Percentiles rank a stretch among this genome's conserved stretches.
Evolutionary conservation across 768 basidiomycete genomes (phyloP).

Genomic region (Termitomyces sp.): DNA sequence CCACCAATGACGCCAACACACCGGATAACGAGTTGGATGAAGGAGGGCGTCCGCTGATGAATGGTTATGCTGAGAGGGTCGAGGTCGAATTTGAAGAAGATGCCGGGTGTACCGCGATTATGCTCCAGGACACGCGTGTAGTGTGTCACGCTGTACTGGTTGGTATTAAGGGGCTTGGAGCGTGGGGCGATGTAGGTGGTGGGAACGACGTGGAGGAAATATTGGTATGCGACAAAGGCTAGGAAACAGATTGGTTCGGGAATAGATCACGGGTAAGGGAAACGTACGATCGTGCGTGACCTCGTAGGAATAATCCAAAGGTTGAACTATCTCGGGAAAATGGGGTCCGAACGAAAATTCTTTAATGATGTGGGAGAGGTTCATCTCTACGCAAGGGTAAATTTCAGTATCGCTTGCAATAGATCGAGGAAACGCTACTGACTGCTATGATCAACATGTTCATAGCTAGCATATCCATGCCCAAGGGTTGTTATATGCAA

Average conservation of each 20-base stretch:
- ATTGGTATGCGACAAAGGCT: constrained; percentile 92
- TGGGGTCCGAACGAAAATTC: constrained; percentile 97
- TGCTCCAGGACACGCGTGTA: constrained; percentile 75
- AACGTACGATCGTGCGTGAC: constrained; percentile 60
- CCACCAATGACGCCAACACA: constrained; percentile 93
- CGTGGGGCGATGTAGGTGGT: constrained; percentile 87
- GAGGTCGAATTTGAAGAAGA: constrained; percentile 98
- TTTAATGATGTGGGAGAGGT: constrained; percentile 91
- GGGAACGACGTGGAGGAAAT: constrained; percentile 93
- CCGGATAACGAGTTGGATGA: constrained; percentile 79
- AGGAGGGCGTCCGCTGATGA: constrained; percentile 80
- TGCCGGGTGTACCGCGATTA: constrained; percentile 80
- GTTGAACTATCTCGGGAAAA: constrained; percentile 94
- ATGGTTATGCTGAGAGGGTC: constrained; percentile 86
- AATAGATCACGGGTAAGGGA: neutral
- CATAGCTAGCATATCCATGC: constrained; percentile 84
- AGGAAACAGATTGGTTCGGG: neutral
- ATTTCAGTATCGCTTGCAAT: neutral
- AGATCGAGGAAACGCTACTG: constrained; percentile 23
- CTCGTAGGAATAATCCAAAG: constrained; percentile 88
- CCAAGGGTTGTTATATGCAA: constrained; percentile 92
- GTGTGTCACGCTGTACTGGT: constrained; percentile 94
- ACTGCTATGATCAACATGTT: constrained; percentile 88
- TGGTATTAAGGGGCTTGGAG: constrained; percentile 55
- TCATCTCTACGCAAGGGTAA: constrained; percentile 63